These are phyloP conservation scores for Multifurca ochricompacta DNA, from an alignment of 768 basidiomycete genomes.

Conservation along the genomic window DNA sequence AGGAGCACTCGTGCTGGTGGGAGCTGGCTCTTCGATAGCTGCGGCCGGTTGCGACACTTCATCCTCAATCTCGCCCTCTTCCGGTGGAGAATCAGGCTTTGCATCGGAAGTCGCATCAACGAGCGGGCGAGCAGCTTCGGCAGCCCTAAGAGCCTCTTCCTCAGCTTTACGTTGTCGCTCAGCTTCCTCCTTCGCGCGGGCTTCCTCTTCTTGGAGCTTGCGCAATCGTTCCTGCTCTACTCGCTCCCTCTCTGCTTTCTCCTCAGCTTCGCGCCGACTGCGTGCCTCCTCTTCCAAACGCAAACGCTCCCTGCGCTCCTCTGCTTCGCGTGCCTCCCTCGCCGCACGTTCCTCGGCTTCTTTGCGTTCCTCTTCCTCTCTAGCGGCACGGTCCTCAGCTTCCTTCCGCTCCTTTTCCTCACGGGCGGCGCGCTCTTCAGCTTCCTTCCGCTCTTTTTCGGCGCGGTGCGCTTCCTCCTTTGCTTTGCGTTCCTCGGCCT, in stretches of 20 bases:
- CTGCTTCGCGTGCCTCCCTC: constrained; percentile 21
- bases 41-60: constrained; percentile 28
- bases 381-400: constrained; percentile 28
- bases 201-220: constrained; percentile 22
- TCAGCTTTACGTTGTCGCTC: constrained; percentile 29
- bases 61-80: constrained; percentile 42
- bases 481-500: constrained; percentile 33
- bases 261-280: constrained; percentile 30
- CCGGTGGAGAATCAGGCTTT: constrained; percentile 32
- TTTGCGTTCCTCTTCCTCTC: constrained; percentile 36
- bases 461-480: constrained; percentile 39
- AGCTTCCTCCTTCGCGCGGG: constrained; percentile 24
- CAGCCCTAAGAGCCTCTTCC: constrained; percentile 29
- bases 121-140: constrained; percentile 34
- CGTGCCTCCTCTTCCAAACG: constrained; percentile 11
- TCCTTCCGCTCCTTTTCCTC: constrained; percentile 29
- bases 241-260: constrained; percentile 37
- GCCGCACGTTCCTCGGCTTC: constrained; percentile 32
- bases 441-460: constrained; percentile 26
- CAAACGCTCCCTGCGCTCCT: constrained; percentile 23
- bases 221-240: constrained; percentile 31
- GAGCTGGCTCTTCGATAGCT: not conserved
- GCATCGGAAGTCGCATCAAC: constrained; percentile 26
- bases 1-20: not conserved
- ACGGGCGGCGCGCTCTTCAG: constrained; percentile 16